These are phyloP conservation scores for Saccharomycopsis schoenii DNA, from an alignment of 805 yeast genomes.

Conservation along the genomic window DNA sequence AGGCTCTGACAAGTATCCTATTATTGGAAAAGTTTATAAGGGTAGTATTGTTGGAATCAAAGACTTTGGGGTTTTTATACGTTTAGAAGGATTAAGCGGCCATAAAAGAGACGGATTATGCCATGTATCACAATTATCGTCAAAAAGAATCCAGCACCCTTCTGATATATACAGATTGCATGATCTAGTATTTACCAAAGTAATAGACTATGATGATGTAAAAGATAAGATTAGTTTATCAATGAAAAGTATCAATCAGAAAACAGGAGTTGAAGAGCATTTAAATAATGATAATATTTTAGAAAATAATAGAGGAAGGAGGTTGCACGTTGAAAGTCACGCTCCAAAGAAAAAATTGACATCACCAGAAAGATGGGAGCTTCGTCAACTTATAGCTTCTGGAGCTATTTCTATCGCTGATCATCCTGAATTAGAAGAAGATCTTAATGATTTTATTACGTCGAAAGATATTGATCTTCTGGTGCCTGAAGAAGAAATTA, in stretches of 20 bases:
- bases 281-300: conserved; percentile 7
- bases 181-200: conserved; percentile 58
- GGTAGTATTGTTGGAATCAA: conserved; percentile 56
- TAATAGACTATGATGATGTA: conserved; percentile 35
- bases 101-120: conserved; percentile 47
- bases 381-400: conserved; percentile 69
- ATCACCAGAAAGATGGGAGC: conserved; percentile 88
- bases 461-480: conserved; percentile 24
- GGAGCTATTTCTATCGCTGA: conserved; percentile 63
- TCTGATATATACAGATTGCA: conserved; percentile 44
- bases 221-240: conserved; percentile 43
- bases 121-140: conserved; percentile 62
- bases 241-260: conserved; percentile 67
- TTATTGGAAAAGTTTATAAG: conserved; percentile 38
- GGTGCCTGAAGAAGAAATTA: conserved; percentile 38
- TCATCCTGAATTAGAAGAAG: conserved; percentile 52
- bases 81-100: conserved; percentile 32
- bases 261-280: conserved; percentile 38
- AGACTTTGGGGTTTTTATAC: conserved; percentile 71
- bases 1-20: conserved; percentile 25
- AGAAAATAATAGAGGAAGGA: conserved; percentile 15
- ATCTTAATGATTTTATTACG: conserved; percentile 20
- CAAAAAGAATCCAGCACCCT: conserved; percentile 44
- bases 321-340: conserved; percentile 15
- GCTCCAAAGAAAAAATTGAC: conserved; percentile 40